Evolutionary conservation across 73 alveolate genomes (phyloP).

Genomic region (Tetrahymena thermophila): DNA sequence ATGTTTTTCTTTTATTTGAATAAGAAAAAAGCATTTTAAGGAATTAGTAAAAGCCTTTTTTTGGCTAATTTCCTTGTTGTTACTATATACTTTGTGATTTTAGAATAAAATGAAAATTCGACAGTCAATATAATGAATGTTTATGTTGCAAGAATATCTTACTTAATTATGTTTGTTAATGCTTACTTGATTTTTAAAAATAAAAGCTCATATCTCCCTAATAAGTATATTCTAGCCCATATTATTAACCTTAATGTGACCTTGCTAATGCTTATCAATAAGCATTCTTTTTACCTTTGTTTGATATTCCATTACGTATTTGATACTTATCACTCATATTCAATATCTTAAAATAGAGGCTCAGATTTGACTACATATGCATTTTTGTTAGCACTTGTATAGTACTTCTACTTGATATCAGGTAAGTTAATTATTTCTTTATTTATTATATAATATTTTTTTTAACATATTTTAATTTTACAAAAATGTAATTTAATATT

Average conservation of each 20-base stretch:
- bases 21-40: not conserved
- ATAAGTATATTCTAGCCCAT: not conserved
- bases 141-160: not conserved
- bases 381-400: not conserved
- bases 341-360: not conserved
- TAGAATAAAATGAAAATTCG: not conserved
- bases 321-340: not conserved
- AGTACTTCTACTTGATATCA: not conserved
- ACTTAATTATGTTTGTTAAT: not conserved
- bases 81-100: not conserved
- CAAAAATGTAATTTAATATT: not conserved
- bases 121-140: not conserved
- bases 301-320: not conserved
- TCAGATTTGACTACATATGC: not conserved
- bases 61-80: not conserved
- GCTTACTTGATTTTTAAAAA: not conserved
- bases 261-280: not conserved
- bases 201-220: not conserved
- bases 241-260: not conserved
- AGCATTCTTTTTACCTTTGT: not conserved
- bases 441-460: too few species aligned
- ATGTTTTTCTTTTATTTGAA: not conserved
- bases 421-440: not conserved
- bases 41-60: not conserved
- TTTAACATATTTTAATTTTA: too few species aligned